phyloP scores from a whole-genome alignment of 1,139 yeast species.

The Diutina sp. region DNA sequence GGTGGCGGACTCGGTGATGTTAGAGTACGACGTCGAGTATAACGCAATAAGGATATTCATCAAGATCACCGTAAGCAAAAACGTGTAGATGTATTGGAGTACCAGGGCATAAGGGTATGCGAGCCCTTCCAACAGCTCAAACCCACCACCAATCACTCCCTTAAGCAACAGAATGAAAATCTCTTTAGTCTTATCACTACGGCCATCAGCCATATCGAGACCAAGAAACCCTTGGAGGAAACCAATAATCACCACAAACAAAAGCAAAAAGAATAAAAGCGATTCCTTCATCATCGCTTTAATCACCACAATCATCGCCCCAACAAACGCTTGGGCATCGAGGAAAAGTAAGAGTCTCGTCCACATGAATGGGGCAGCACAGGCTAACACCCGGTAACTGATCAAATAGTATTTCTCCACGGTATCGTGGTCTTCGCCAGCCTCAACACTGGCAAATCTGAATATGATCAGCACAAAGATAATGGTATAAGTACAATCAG shows the following conservation, averaged over 20 bases:
- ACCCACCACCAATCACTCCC: slow-evolving; percentile 61
- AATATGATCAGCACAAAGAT: slow-evolving; percentile 41
- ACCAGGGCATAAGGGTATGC: slow-evolving; percentile 79
- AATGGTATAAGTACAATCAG: slow-evolving; percentile 53
- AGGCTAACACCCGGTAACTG: slow-evolving; percentile 59
- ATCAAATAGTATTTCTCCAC: slow-evolving; percentile 37
- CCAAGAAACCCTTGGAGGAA: slow-evolving; percentile 83
- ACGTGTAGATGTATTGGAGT: slow-evolving; percentile 64
- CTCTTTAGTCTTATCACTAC: slow-evolving; percentile 55
- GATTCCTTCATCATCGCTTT: slow-evolving; percentile 85
- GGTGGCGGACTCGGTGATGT: slow-evolving; percentile 70
- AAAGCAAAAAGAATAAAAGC: slow-evolving; percentile 61
- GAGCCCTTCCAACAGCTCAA: slow-evolving; percentile 54
- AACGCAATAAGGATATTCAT: slow-evolving; percentile 77
- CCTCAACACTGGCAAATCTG: slow-evolving; percentile 32
- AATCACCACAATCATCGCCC: slow-evolving; percentile 78
- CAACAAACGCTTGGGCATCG: slow-evolving; percentile 75
- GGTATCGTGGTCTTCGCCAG: slow-evolving; percentile 10
- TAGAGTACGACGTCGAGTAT: slow-evolving; percentile 73
- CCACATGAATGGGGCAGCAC: slow-evolving; percentile 87
- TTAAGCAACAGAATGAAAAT: slow-evolving; percentile 55
- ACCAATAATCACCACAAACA: slow-evolving; percentile 61
- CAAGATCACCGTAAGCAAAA: slow-evolving; percentile 59
- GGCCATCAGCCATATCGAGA: slow-evolving; percentile 79
- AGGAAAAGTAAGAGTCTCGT: slow-evolving; percentile 60